These are phyloP conservation scores for Citrullus colocynthis DNA, from an alignment of 306 rosid genomes.

Conservation along the genomic window DNA sequence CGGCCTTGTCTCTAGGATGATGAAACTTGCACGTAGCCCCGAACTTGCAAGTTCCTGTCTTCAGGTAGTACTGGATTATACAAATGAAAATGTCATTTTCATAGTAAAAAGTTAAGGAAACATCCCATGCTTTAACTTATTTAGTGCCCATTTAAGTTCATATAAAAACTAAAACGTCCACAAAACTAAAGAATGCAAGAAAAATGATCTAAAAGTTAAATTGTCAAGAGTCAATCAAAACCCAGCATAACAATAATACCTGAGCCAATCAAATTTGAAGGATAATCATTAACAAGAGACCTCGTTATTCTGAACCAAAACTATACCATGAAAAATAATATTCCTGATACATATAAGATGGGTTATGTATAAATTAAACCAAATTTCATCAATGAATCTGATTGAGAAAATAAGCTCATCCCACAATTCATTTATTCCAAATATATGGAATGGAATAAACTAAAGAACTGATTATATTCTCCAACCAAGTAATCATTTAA, in stretches of 20 bases:
- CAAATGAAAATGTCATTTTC: slow-evolving; percentile 1
- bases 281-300: not conserved
- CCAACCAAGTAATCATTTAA: not conserved
- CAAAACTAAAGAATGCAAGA: not conserved
- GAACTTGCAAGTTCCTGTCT: slow-evolving; percentile 97
- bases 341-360: not conserved
- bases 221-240: not conserved
- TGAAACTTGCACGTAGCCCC: slow-evolving; percentile 98
- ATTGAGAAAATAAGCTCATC: not conserved
- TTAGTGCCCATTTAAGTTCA: not conserved
- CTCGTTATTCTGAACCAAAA: not conserved
- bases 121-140: not conserved
- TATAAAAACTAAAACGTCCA: not conserved
- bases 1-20: slow-evolving; percentile 95
- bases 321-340: not conserved
- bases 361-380: not conserved
- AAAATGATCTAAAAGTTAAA: not conserved
- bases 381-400: not conserved
- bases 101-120: not conserved
- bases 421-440: not conserved
- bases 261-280: not conserved
- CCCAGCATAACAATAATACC: not conserved
- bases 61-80: slow-evolving; percentile 66
- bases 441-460: not conserved
- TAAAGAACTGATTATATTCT: not conserved